Conservation (phyloP, 83 land plant species). For the Isoetes engelmannii region DNA sequence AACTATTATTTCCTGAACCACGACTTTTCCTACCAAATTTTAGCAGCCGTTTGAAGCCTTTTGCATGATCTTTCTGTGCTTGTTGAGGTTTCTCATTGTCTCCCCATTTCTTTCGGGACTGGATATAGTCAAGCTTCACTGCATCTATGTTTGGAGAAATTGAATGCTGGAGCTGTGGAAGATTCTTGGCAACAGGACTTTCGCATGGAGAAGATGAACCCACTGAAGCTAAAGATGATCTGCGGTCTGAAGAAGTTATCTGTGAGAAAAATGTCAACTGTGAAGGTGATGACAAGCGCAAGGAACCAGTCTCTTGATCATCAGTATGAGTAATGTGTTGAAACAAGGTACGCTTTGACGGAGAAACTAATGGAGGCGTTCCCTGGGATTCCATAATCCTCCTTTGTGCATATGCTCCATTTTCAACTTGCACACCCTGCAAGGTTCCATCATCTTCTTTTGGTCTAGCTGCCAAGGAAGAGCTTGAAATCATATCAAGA, state of each 20-base stretch:
- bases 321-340: background rate
- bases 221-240: background rate
- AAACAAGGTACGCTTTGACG: background rate
- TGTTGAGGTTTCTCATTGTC: conserved; percentile 43
- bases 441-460: too few species aligned
- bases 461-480: too few species aligned
- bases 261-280: background rate
- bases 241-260: background rate
- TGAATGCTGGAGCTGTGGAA: conserved; percentile 31
- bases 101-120: conserved; percentile 71
- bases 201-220: conserved; percentile 39
- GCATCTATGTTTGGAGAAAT: conserved; percentile 34
- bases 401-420: background rate
- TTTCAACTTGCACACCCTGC: too few species aligned
- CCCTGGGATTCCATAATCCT: background rate
- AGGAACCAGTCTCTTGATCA: background rate
- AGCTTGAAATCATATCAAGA: too few species aligned
- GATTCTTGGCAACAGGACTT: conserved; percentile 58
- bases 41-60: conserved; percentile 86
- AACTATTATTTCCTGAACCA: conserved; percentile 38
- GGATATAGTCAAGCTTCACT: conserved; percentile 34
- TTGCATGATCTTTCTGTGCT: conserved; percentile 69
- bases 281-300: background rate
- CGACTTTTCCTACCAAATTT: conserved; percentile 80
- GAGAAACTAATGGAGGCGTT: background rate